Evolutionary conservation across 192 early-diverging fungal species (phyloP).

Genomic region (Thoreauomyces humboldtii): DNA sequence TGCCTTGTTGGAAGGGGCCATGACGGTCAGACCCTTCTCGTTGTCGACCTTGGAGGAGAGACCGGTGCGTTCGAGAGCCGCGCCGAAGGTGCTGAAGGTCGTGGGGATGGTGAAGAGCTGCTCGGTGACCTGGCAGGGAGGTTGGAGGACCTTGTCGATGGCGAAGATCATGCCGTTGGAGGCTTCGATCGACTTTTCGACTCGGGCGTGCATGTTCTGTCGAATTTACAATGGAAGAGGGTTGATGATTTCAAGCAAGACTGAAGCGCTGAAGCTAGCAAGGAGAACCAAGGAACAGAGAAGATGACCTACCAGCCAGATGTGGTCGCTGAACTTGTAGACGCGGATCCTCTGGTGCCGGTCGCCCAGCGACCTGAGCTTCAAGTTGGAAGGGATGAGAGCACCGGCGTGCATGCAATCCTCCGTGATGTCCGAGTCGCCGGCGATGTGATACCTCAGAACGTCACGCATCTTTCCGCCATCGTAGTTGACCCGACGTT

Average conservation of each 20-base stretch:
- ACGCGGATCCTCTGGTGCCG: slow-evolving; percentile 39
- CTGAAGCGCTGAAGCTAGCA: too few species aligned
- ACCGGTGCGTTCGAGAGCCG: slow-evolving; percentile 26
- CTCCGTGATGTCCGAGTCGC: slow-evolving; percentile 12
- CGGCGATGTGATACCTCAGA: slow-evolving; percentile 34
- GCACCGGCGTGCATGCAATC: slow-evolving; percentile 25
- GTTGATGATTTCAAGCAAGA: too few species aligned
- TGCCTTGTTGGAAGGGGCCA: slow-evolving; percentile 33
- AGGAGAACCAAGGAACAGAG: too few species aligned
- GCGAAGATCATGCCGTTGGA: slow-evolving; percentile 32
- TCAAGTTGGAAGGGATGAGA: slow-evolving; percentile 27
- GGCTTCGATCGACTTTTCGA: slow-evolving; percentile 24
- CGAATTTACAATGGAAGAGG: background rate
- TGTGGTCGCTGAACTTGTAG: slow-evolving; percentile 5
- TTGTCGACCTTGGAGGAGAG: background rate
- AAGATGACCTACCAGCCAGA: slow-evolving; percentile 27
- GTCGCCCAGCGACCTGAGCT: slow-evolving; percentile 20
- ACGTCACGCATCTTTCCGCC: slow-evolving; percentile 2
- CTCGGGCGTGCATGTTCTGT: slow-evolving; percentile 34
- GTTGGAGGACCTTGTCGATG: slow-evolving; percentile 28
- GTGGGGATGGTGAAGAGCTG: slow-evolving; percentile 28
- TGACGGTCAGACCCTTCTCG: slow-evolving; percentile 28
- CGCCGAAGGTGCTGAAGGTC: slow-evolving; percentile 24
- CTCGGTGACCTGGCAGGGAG: slow-evolving; percentile 12
- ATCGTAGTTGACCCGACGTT: background rate